Conservation (phyloP, 1,284 basidiomycete genomes). For the Apiotrichum gracile region DNA sequence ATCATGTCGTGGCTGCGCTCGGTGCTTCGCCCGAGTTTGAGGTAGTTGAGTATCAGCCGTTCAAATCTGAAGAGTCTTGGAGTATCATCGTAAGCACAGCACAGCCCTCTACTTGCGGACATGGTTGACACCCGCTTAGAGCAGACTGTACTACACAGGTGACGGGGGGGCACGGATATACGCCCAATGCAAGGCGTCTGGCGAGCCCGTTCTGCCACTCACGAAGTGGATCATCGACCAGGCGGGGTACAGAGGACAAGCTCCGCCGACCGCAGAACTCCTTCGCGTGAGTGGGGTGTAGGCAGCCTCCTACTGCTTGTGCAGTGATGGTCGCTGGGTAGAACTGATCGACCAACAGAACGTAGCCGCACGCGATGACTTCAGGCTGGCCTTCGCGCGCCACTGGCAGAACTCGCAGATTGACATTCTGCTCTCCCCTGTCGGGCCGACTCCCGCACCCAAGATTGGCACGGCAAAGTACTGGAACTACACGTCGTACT, state of each 20-base stretch:
- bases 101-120: too few species aligned
- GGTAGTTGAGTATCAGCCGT: constrained; percentile 28
- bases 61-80: constrained; percentile 20
- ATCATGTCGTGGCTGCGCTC: constrained; percentile 28
- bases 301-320: too few species aligned
- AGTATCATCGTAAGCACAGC: constrained; percentile 30
- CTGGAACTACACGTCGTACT: constrained; percentile 57
- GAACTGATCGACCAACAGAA: too few species aligned
- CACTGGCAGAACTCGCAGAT: constrained; percentile 26
- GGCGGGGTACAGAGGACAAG: constrained; percentile 8
- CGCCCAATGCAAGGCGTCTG: constrained; percentile 16
- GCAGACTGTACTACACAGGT: constrained; percentile 39
- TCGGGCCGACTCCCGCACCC: constrained; percentile 35
- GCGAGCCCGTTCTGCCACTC: constrained; percentile 35
- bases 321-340: too few species aligned
- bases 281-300: constrained; percentile 22
- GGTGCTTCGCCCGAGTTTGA: constrained; percentile 20
- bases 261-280: constrained; percentile 9
- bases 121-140: too few species aligned
- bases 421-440: constrained; percentile 41
- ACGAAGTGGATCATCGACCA: constrained; percentile 33
- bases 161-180: constrained; percentile 27
- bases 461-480: constrained; percentile 35
- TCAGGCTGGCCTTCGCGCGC: constrained; percentile 22
- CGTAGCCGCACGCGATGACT: constrained; percentile 29